Conservation (phyloP, 495 filamentous ascomycete genomes). For the Neurospora sp. region DNA sequence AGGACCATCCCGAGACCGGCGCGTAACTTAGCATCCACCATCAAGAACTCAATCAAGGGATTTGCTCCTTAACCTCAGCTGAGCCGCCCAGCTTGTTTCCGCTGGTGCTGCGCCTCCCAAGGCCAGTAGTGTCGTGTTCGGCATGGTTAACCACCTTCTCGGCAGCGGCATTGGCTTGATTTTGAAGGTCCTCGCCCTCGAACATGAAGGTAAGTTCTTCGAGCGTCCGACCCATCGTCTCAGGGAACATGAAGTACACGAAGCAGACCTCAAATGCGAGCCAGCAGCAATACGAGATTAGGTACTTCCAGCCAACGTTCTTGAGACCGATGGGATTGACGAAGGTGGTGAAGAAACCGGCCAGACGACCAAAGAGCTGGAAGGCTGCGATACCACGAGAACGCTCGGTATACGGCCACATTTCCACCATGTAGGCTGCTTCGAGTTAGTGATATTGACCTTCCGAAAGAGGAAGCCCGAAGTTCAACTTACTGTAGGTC, state of each 20-base stretch:
- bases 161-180: constrained; percentile 27
- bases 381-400: constrained; percentile 53
- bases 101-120: neutral
- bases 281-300: constrained; percentile 44
- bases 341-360: constrained; percentile 42
- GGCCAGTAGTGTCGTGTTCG: neutral
- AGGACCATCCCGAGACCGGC: neutral
- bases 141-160: constrained; percentile 27
- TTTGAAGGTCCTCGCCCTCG: constrained; percentile 33
- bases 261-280: constrained; percentile 47
- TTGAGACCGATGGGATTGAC: constrained; percentile 58
- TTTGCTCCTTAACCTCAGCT: constrained; percentile 7
- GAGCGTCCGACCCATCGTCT: constrained; percentile 50
- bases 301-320: constrained; percentile 49
- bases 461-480: too few relatives aligned
- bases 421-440: constrained; percentile 50
- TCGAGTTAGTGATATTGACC: neutral
- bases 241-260: constrained; percentile 56
- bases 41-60: neutral
- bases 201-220: constrained; percentile 55
- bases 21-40: neutral
- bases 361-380: constrained; percentile 47
- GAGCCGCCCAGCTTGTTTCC: neutral
- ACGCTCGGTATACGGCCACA: constrained; percentile 54
- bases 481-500: constrained; percentile 45